Conservation (phyloP, 208 protist species). For the Acanthamoeba royreba region DNA sequence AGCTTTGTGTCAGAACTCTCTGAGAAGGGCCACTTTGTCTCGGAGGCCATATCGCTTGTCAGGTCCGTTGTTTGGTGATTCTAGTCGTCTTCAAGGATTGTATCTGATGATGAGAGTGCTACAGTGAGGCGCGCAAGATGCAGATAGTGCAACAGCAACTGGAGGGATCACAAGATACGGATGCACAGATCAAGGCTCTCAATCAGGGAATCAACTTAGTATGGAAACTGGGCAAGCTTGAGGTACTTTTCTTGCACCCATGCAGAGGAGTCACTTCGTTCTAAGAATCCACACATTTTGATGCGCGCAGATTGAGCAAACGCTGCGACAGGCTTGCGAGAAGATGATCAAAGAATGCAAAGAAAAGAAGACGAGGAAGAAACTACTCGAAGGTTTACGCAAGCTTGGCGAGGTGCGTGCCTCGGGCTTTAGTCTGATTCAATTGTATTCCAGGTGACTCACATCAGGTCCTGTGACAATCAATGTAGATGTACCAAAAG, state of each 20-base stretch:
- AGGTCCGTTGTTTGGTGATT: background rate
- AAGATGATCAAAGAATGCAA: slow-evolving; percentile 2
- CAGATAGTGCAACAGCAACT: background rate
- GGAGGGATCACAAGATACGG: background rate
- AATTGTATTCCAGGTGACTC: too few species aligned
- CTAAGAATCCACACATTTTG: too few species aligned
- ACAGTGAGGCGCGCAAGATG: background rate
- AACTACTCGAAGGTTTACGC: background rate
- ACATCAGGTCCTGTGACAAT: too few species aligned
- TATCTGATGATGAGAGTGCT: background rate
- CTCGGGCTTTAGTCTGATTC: background rate
- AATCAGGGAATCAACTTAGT: background rate
- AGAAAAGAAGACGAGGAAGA: background rate
- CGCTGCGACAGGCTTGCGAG: background rate
- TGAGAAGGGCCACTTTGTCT: background rate
- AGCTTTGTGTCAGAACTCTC: background rate
- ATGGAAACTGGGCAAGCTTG: background rate
- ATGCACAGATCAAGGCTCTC: background rate
- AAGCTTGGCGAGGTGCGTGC: background rate
- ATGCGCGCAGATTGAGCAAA: background rate
- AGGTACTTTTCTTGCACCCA: background rate
- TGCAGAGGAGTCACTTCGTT: background rate
- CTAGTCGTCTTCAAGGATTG: too few species aligned
- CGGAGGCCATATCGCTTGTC: background rate
- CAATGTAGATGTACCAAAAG: background rate